Conservation (phyloP, 1,284 basidiomycete species). For the Wallemia ichthyophaga region DNA sequence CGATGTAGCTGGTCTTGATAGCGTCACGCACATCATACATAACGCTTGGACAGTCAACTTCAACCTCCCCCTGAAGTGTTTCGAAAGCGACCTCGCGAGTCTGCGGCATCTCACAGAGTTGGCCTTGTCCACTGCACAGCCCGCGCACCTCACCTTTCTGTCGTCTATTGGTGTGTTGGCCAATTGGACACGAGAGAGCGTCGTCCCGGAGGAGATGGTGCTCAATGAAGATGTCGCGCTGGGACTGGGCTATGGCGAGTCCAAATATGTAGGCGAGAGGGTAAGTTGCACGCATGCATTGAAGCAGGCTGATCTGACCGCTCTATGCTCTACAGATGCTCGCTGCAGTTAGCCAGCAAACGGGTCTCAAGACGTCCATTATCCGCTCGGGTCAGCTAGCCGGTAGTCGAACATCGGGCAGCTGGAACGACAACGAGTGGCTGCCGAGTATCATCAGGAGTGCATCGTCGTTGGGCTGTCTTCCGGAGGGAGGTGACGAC, state of each 20-base stretch:
- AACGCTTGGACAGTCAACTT: conserved; percentile 22
- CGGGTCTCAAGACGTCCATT: neutral
- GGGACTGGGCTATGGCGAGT: neutral
- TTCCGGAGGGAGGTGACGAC: neutral
- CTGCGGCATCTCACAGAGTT: conserved; percentile 19
- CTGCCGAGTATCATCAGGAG: neutral
- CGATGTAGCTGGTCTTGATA: conserved; percentile 3
- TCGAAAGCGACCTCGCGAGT: conserved; percentile 17
- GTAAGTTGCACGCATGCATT: no score
- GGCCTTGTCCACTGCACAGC: conserved; percentile 10
- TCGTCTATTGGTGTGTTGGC: conserved; percentile 7
- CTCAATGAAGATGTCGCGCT: conserved; percentile 1
- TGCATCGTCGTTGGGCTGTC: neutral
- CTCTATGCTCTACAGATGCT: neutral
- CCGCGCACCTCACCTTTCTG: conserved; percentile 7
- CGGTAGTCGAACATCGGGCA: neutral
- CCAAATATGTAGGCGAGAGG: neutral
- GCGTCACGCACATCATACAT: conserved; percentile 11
- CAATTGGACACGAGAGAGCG: conserved; percentile 2
- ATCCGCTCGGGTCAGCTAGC: neutral
- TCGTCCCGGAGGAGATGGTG: conserved; percentile 7
- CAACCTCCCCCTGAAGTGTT: conserved; percentile 15
- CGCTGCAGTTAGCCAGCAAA: neutral
- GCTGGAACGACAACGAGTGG: conserved; percentile 1
- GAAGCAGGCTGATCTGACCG: no score